Evolutionary conservation across 2,329 filamentous ascomycete genomes (phyloP).

Genomic region (Aureobasidium sp.): DNA sequence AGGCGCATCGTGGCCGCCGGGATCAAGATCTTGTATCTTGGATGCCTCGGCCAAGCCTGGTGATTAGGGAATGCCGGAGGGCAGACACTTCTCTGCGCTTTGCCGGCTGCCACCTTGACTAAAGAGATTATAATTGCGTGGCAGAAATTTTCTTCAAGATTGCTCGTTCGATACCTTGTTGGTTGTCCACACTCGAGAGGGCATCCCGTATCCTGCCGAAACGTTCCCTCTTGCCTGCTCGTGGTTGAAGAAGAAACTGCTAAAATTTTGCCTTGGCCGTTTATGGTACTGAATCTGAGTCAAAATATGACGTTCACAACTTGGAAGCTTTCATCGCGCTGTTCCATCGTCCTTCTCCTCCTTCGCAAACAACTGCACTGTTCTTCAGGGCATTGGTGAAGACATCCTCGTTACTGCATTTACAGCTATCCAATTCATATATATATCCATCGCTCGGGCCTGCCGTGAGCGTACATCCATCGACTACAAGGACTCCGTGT

Average conservation of each 20-base stretch:
- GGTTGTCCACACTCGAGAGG: not conserved
- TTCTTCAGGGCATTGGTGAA: not conserved
- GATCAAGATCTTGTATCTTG: not conserved
- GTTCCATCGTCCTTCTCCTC: not conserved
- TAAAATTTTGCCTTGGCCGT: constrained; percentile 6
- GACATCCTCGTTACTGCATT: not conserved
- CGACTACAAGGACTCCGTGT: not conserved
- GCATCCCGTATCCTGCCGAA: constrained; percentile 1
- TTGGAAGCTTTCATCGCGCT: not conserved
- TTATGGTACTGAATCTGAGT: not conserved
- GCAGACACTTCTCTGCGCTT: not conserved
- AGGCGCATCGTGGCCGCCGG: not conserved
- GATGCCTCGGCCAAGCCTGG: constrained; percentile 6
- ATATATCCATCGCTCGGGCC: not conserved
- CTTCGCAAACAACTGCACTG: not conserved
- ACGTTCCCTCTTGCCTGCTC: not conserved
- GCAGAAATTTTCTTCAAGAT: constrained; percentile 2
- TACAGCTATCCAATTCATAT: not conserved
- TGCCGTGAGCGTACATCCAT: not conserved
- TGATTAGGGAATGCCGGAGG: not conserved
- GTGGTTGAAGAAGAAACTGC: constrained; percentile 7
- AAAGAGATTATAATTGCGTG: not conserved
- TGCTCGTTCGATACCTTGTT: constrained; percentile 7
- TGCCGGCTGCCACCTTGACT: not conserved
- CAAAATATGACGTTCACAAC: constrained; percentile 4